phyloP scores from a whole-genome alignment of 2,329 filamentous ascomycete genomes.

The Teratosphaeria pseudoeucalypti region DNA sequence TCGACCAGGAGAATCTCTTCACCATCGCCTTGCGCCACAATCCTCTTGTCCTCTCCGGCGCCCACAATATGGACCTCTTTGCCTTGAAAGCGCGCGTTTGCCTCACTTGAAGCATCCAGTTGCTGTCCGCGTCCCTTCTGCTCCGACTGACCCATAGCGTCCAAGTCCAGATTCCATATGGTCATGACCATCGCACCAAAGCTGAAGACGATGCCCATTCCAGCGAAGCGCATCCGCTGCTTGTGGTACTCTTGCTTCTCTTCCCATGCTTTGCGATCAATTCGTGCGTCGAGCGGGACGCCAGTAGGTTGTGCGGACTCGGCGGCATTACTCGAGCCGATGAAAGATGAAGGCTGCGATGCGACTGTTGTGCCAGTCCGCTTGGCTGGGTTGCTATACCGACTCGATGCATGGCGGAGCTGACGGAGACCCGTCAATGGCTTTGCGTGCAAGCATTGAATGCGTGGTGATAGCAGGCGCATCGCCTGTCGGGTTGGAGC shows the following conservation, averaged over 20 bases:
- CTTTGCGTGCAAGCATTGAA: constrained; percentile 13
- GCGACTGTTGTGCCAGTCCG: constrained; percentile 17
- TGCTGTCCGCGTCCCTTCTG: constrained; percentile 15
- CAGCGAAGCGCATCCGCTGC: constrained; percentile 26
- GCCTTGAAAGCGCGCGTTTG: constrained; percentile 37
- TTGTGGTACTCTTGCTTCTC: constrained; percentile 22
- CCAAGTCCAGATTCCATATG: constrained; percentile 25
- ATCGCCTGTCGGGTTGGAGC: constrained; percentile 18
- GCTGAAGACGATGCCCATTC: constrained; percentile 26
- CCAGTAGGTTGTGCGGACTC: constrained; percentile 3
- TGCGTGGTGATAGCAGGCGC: constrained; percentile 20
- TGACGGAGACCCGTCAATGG: constrained; percentile 10
- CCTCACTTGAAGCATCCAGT: constrained; percentile 24
- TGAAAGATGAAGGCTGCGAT: constrained; percentile 12
- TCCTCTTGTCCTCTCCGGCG: constrained; percentile 47
- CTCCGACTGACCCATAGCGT: constrained; percentile 19
- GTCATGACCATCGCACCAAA: constrained; percentile 19
- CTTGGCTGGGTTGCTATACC: constrained; percentile 26
- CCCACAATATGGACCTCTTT: constrained; percentile 50
- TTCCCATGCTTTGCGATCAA: constrained; percentile 15
- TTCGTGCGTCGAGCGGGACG: constrained; percentile 17
- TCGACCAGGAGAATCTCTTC: constrained; percentile 64
- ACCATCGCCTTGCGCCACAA: constrained; percentile 32
- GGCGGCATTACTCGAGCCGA: constrained; percentile 5
- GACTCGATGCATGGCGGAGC: constrained; percentile 19